Evolutionary conservation across 1,139 yeast species (phyloP).

Genomic region (Fermentozyma sake): DNA sequence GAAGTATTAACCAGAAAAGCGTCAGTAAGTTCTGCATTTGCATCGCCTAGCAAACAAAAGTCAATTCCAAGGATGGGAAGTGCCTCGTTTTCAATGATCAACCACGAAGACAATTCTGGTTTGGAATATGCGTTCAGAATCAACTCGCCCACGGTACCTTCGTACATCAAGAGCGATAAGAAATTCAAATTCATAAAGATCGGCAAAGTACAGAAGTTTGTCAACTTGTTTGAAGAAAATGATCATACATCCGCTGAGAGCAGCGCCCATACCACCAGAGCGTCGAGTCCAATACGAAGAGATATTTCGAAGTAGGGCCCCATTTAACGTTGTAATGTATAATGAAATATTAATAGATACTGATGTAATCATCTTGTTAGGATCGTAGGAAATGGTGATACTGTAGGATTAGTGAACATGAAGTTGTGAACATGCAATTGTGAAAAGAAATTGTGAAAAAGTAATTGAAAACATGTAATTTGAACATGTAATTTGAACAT

Average conservation of each 20-base stretch:
- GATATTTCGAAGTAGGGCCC: too few relatives aligned
- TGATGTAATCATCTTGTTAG: too few relatives aligned
- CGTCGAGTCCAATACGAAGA: slow-evolving; percentile 5
- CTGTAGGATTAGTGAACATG: too few relatives aligned
- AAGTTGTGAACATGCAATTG: too few relatives aligned
- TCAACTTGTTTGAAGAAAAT: slow-evolving; percentile 41
- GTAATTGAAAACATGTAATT: too few relatives aligned
- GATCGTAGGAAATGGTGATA: too few relatives aligned
- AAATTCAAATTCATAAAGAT: slow-evolving; percentile 45
- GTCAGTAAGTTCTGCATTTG: slow-evolving; percentile 11
- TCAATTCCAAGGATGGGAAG: slow-evolving; percentile 16
- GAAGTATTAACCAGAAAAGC: too few relatives aligned
- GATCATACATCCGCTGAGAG: slow-evolving; percentile 12
- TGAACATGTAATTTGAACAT: too few relatives aligned
- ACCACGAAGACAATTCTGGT: slow-evolving; percentile 16
- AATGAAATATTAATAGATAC: too few relatives aligned
- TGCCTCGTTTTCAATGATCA: slow-evolving; percentile 14
- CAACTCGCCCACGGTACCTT: slow-evolving; percentile 30
- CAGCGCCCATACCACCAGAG: slow-evolving; percentile 4
- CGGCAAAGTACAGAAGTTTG: slow-evolving; percentile 48
- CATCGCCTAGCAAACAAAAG: slow-evolving; percentile 15
- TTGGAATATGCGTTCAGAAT: slow-evolving; percentile 31
- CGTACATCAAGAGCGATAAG: slow-evolving; percentile 39
- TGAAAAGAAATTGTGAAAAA: too few relatives aligned
- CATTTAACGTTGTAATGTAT: too few relatives aligned